These are phyloP conservation scores for Trypanosoma mega DNA, from an alignment of 208 protist genomes.

Conservation along the genomic window DNA sequence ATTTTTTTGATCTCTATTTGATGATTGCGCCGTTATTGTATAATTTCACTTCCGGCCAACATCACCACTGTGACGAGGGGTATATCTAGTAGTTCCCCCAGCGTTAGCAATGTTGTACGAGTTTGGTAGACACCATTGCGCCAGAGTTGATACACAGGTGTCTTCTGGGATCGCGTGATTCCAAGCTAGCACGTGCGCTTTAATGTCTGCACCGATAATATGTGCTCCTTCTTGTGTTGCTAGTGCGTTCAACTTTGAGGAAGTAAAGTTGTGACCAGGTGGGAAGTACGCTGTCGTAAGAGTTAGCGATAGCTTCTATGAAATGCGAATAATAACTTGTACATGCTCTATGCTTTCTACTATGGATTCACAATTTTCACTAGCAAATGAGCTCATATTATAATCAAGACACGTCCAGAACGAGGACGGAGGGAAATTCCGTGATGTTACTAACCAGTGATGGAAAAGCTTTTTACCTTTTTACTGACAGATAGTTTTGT, in stretches of 20 bases:
- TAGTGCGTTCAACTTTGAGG: not conserved
- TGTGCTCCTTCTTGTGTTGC: not conserved
- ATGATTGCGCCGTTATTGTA: not conserved
- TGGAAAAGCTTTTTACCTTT: too few relatives aligned
- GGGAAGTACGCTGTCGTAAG: constrained; percentile 9
- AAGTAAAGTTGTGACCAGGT: not conserved
- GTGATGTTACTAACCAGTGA: too few relatives aligned
- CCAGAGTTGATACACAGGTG: not conserved
- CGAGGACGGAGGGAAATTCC: too few relatives aligned
- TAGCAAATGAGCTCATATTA: too few relatives aligned
- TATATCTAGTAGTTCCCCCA: not conserved
- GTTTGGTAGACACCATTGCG: constrained; percentile 1
- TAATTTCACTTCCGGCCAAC: constrained; percentile 3
- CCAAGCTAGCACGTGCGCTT: constrained; percentile 2
- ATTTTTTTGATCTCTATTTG: not conserved
- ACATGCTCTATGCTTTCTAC: too few relatives aligned
- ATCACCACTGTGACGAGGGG: not conserved
- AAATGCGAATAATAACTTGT: too few relatives aligned
- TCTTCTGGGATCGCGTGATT: not conserved
- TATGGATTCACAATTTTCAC: too few relatives aligned
- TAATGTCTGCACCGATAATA: constrained; percentile 4
- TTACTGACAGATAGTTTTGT: too few relatives aligned
- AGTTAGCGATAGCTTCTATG: too few relatives aligned
- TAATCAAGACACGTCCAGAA: too few relatives aligned
- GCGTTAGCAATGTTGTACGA: not conserved